Evolutionary conservation across 2,329 filamentous ascomycete species (phyloP).

Genomic region (Pseudopyricularia javanii): DNA sequence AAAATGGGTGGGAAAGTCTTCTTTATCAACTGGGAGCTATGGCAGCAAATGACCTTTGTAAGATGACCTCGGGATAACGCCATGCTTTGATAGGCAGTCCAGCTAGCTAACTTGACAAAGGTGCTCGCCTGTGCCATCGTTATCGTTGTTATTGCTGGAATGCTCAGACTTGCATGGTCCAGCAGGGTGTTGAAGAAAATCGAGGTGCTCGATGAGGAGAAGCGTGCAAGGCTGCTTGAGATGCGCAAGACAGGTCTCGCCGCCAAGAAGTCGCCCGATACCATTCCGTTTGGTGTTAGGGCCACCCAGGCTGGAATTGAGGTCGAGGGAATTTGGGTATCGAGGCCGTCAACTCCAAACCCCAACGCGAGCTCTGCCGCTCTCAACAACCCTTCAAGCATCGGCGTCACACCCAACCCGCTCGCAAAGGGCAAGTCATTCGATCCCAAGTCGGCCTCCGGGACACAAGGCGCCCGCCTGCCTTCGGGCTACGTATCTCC

Average conservation of each 20-base stretch:
- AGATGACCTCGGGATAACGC: conserved; percentile 20
- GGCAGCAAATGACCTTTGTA: conserved; percentile 87
- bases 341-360: conserved; percentile 31
- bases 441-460: not conserved
- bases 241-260: conserved; percentile 42
- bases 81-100: not conserved
- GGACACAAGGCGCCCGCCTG: not conserved
- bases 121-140: conserved; percentile 61
- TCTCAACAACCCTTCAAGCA: conserved; percentile 8
- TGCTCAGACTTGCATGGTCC: conserved; percentile 53
- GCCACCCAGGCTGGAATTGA: conserved; percentile 75
- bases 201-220: conserved; percentile 54
- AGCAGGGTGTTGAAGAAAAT: conserved; percentile 43
- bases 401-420: conserved; percentile 6
- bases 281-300: conserved; percentile 75
- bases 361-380: conserved; percentile 6
- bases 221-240: conserved; percentile 38
- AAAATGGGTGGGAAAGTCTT: conserved; percentile 33
- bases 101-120: conserved; percentile 28
- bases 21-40: conserved; percentile 62
- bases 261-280: conserved; percentile 28
- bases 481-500: not conserved
- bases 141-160: conserved; percentile 55
- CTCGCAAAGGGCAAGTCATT: conserved; percentile 2
- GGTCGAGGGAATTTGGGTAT: conserved; percentile 76